Percentiles rank a stretch among this genome's conserved stretches.
phyloP scores from a whole-genome alignment of 108 stramenopile genomes.

The Tribonema minus region DNA sequence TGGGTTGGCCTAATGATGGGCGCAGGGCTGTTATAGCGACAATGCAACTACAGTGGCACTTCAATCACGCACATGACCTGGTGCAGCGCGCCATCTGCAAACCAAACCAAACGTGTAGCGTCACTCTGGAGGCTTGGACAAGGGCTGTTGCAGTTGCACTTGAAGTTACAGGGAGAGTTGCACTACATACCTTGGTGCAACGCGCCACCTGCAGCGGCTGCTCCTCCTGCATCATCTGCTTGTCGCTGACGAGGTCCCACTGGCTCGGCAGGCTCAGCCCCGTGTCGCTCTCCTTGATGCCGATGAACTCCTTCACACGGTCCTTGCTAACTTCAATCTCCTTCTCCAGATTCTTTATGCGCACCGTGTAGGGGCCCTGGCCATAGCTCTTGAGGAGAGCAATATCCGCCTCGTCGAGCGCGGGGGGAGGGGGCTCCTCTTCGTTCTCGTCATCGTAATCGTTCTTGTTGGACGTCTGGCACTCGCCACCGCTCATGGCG shows the following conservation, averaged over 20 bases:
- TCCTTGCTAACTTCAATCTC: constrained; percentile 77
- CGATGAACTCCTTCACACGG: constrained; percentile 93
- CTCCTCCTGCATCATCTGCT: constrained; percentile 99
- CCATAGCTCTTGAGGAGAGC: constrained; percentile 95
- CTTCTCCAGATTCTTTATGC: constrained; percentile 88
- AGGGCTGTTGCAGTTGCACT: too few species aligned
- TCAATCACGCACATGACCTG: too few species aligned
- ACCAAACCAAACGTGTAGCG: too few species aligned
- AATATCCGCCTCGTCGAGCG: constrained; percentile 96
- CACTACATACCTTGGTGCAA: background rate
- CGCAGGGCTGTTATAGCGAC: too few species aligned
- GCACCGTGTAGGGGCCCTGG: constrained; percentile 83
- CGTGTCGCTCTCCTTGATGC: constrained; percentile 97
- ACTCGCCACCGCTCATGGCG: constrained; percentile 27
- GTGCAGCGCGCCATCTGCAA: too few species aligned
- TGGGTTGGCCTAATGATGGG: too few species aligned
- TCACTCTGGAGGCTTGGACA: too few species aligned
- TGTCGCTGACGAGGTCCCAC: constrained; percentile 98
- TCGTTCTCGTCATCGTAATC: constrained; percentile 66
- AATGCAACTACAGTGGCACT: too few species aligned
- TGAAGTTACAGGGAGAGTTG: too few species aligned
- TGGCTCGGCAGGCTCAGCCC: constrained; percentile 92
- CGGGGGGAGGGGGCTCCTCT: constrained; percentile 75
- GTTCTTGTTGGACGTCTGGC: constrained; percentile 48
- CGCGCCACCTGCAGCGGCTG: constrained; percentile 55